Conservation (phyloP, 2,329 filamentous ascomycete species). For the Harringtonia aguacate region DNA sequence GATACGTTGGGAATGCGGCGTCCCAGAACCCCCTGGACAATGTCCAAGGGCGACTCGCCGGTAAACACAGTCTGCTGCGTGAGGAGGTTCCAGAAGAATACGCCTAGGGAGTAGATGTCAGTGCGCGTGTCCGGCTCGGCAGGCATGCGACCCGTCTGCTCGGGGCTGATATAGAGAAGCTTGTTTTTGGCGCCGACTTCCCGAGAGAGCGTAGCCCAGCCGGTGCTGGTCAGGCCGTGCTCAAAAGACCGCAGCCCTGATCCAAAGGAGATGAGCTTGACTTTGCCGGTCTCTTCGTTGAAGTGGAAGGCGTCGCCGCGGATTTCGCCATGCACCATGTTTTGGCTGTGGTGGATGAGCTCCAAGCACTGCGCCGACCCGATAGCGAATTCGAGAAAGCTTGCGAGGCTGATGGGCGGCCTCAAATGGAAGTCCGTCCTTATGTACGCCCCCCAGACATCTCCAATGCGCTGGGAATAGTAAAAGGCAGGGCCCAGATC, state of each 20-base stretch:
- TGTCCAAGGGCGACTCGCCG: slow-evolving; percentile 71
- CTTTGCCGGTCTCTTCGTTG: slow-evolving; percentile 55
- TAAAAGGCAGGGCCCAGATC: slow-evolving; percentile 72
- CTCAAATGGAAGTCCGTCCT: slow-evolving; percentile 33
- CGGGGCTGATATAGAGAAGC: slow-evolving; percentile 82
- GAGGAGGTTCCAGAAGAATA: slow-evolving; percentile 79
- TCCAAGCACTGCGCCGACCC: slow-evolving; percentile 80
- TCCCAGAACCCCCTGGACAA: slow-evolving; percentile 80
- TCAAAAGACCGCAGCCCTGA: slow-evolving; percentile 83
- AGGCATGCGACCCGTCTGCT: slow-evolving; percentile 88
- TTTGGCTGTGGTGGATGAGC: slow-evolving; percentile 79
- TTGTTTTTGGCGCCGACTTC: slow-evolving; percentile 83
- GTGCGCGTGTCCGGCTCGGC: slow-evolving; percentile 86
- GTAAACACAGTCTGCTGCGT: slow-evolving; percentile 73
- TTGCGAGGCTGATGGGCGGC: slow-evolving; percentile 56
- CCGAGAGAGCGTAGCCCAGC: slow-evolving; percentile 74
- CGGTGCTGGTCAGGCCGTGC: slow-evolving; percentile 73
- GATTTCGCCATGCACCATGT: slow-evolving; percentile 83
- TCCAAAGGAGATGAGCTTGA: slow-evolving; percentile 77
- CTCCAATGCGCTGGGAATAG: slow-evolving; percentile 39
- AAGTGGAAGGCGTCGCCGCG: slow-evolving; percentile 87
- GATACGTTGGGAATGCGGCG: slow-evolving; percentile 70
- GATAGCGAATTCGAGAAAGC: slow-evolving; percentile 85
- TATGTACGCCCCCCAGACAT: slow-evolving; percentile 34
- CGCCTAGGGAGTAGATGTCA: slow-evolving; percentile 85